Evolutionary conservation across 2,329 filamentous ascomycete species (phyloP).

Genomic region (Teratosphaeria nubilosa): DNA sequence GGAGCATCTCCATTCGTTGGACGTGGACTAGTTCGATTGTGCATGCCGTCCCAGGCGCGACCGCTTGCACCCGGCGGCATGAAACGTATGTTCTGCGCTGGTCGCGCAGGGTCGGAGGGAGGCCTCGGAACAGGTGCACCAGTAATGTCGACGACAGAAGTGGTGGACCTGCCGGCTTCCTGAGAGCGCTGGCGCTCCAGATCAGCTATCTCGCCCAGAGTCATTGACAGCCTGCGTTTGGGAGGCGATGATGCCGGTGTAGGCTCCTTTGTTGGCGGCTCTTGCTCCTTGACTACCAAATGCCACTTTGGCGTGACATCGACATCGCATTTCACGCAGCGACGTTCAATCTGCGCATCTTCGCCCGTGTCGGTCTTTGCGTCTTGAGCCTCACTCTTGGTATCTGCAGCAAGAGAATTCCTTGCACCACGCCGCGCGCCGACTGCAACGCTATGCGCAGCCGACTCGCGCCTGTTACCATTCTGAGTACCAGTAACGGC

Average conservation of each 20-base stretch:
- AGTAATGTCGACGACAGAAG: not conserved
- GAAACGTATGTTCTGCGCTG: conserved; percentile 13
- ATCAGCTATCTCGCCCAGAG: conserved; percentile 16
- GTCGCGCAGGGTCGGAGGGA: not conserved
- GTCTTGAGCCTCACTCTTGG: conserved; percentile 20
- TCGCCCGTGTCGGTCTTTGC: conserved; percentile 15
- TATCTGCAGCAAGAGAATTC: conserved; percentile 21
- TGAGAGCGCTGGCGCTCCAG: conserved; percentile 5
- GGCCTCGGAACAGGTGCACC: not conserved
- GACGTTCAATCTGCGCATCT: conserved; percentile 23
- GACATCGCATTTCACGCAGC: conserved; percentile 40
- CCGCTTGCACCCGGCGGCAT: conserved; percentile 21
- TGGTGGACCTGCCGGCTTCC: not conserved
- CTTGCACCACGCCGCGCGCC: conserved; percentile 23
- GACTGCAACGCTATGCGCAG: conserved; percentile 22
- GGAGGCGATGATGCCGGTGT: conserved; percentile 7
- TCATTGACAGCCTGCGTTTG: conserved; percentile 12
- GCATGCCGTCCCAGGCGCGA: conserved; percentile 21
- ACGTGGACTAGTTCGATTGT: conserved; percentile 11
- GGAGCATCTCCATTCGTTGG: not conserved
- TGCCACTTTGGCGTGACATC: conserved; percentile 60
- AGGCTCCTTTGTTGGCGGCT: conserved; percentile 6
- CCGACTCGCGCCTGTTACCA: conserved; percentile 31
- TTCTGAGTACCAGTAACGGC: conserved; percentile 17
- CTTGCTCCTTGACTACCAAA: conserved; percentile 6